Percentiles rank a stretch among this genome's conserved stretches.
phyloP scores from a whole-genome alignment of 371 early-diverging fungal species.

The Apophysomyces variabilis region DNA sequence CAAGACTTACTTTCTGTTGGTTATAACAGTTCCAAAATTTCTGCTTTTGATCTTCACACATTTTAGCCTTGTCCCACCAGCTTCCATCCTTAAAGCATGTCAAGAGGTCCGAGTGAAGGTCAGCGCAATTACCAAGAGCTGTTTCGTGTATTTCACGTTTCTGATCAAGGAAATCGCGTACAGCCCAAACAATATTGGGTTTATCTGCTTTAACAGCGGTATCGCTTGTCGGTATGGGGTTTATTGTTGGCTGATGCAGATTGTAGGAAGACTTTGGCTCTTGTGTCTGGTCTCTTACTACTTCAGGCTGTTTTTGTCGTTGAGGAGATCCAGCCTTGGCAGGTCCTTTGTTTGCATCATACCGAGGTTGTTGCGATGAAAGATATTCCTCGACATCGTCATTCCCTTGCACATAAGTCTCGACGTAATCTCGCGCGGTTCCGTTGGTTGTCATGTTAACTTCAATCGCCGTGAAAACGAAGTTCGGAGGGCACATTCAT shows the following conservation, averaged over 20 bases:
- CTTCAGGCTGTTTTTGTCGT: neutral
- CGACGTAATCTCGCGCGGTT: constrained; percentile 47
- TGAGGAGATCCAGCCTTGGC: constrained; percentile 20
- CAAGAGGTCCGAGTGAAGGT: constrained; percentile 54
- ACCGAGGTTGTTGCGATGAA: constrained; percentile 40
- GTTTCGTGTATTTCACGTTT: constrained; percentile 55
- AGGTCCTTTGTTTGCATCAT: constrained; percentile 41
- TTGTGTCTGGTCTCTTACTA: constrained; percentile 16
- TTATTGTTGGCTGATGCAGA: constrained; percentile 20
- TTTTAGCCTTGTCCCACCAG: constrained; percentile 67
- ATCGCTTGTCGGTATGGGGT: constrained; percentile 15
- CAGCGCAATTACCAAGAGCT: constrained; percentile 59
- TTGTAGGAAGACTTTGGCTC: constrained; percentile 30
- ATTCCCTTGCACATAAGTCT: constrained; percentile 40
- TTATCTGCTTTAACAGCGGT: constrained; percentile 16
- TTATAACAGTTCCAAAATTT: constrained; percentile 58
- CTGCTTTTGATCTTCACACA: constrained; percentile 66
- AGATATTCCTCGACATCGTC: constrained; percentile 32
- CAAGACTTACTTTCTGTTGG: constrained; percentile 47
- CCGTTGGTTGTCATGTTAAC: constrained; percentile 26
- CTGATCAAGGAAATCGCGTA: constrained; percentile 46
- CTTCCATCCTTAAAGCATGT: constrained; percentile 61
- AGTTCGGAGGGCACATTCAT: neutral
- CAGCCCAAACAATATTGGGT: constrained; percentile 29
- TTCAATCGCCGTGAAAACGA: neutral